phyloP scores from a whole-genome alignment of 495 filamentous ascomycete species.

The Xylaria longipes region DNA sequence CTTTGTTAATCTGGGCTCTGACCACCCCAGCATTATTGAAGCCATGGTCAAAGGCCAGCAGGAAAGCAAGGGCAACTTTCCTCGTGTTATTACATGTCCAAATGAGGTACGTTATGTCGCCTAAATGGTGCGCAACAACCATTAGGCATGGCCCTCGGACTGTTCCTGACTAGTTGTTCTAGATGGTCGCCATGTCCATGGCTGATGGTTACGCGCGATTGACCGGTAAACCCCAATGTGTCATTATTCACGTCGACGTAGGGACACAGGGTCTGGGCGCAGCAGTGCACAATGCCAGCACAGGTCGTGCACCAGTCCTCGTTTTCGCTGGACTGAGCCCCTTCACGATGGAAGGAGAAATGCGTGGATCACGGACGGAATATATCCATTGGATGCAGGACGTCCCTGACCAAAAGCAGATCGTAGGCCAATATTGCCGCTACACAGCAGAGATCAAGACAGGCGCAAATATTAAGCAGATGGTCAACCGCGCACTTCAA shows the following conservation, averaged over 20 bases:
- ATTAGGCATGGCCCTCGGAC: background rate
- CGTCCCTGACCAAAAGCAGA: constrained; percentile 92
- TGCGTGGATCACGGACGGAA: constrained; percentile 86
- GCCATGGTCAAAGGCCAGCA: constrained; percentile 90
- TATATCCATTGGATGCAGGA: constrained; percentile 99
- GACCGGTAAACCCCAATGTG: constrained; percentile 84
- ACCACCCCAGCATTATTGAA: constrained; percentile 91
- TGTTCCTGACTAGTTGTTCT: background rate
- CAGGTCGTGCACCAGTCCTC: constrained; percentile 83
- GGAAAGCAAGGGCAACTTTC: constrained; percentile 71
- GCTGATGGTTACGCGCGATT: constrained; percentile 92
- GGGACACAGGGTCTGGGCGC: constrained; percentile 89
- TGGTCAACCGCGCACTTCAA: constrained; percentile 88
- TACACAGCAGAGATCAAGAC: constrained; percentile 90
- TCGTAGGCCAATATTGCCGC: constrained; percentile 92
- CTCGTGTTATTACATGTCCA: constrained; percentile 89
- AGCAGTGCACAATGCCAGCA: constrained; percentile 89
- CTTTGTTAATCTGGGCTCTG: constrained; percentile 95
- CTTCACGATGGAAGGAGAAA: constrained; percentile 89
- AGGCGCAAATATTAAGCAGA: constrained; percentile 93
- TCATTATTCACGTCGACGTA: constrained; percentile 96
- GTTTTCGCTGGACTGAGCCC: constrained; percentile 92
- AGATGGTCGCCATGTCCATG: constrained; percentile 99
- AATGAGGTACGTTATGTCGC: constrained; percentile 68
- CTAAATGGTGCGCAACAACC: background rate